These are phyloP conservation scores for Chionographis japonica DNA, from an alignment of 106 monocot species.

Conservation along the genomic window DNA sequence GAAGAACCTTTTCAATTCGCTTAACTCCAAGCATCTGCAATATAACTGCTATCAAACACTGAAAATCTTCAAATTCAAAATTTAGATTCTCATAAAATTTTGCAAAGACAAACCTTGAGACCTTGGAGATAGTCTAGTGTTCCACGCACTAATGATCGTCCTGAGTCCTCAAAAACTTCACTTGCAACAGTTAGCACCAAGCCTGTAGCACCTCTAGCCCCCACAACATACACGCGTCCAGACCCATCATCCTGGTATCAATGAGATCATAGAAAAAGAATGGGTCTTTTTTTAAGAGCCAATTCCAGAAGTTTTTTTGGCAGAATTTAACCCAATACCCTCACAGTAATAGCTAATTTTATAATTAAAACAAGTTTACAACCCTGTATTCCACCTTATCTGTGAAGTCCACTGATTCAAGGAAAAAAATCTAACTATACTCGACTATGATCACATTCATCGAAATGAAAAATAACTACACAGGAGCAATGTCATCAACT, in stretches of 20 bases:
- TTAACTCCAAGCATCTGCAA: constrained; percentile 96
- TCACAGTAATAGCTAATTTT: no score
- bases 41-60: neutral
- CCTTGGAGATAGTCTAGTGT: constrained; percentile 96
- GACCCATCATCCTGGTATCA: constrained; percentile 79
- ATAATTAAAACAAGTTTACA: no score
- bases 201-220: constrained; percentile 76
- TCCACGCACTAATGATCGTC: constrained; percentile 82
- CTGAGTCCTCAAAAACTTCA: constrained; percentile 96
- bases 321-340: no score
- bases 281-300: neutral
- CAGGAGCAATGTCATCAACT: no score
- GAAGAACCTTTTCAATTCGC: constrained; percentile 78
- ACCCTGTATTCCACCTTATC: no score
- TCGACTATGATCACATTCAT: no score
- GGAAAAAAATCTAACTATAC: no score
- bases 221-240: constrained; percentile 67
- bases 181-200: constrained; percentile 78
- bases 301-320: no score
- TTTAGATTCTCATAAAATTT: constrained; percentile 6
- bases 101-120: constrained; percentile 64
- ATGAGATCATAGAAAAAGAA: neutral
- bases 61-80: neutral
- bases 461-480: no score
- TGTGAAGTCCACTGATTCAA: no score